A percentile compares a stretch with the other conserved stretches of the same genome.
phyloP scores from a whole-genome alignment of 2,329 filamentous ascomycete genomes.

The Diplodia intermedia region DNA sequence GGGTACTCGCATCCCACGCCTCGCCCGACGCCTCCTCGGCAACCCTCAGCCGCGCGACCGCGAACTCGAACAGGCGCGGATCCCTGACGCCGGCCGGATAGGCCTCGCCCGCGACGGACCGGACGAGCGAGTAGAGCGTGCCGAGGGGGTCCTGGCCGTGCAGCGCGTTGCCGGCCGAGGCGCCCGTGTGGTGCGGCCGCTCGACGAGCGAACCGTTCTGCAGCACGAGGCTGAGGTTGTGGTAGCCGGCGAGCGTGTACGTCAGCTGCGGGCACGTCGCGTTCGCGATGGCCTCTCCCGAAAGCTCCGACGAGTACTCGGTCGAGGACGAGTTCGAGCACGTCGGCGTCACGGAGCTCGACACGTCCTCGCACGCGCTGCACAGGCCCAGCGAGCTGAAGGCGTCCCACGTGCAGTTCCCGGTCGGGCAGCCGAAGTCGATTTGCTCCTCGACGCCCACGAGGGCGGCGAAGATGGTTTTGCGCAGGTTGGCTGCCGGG shows the following conservation, averaged over 20 bases:
- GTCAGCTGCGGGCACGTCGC: slow-evolving; percentile 14
- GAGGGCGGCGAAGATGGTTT: slow-evolving; percentile 28
- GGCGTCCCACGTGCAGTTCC: slow-evolving; percentile 33
- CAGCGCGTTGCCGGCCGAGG: neutral
- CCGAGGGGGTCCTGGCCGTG: neutral
- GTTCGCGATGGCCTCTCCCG: neutral
- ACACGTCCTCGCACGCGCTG: slow-evolving; percentile 26
- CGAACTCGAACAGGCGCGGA: slow-evolving; percentile 16
- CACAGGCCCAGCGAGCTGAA: slow-evolving; percentile 33
- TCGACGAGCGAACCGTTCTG: slow-evolving; percentile 9
- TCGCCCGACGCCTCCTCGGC: neutral
- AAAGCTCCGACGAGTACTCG: no score
- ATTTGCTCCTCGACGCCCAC: slow-evolving; percentile 21
- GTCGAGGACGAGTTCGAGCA: neutral
- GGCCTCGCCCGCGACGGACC: neutral
- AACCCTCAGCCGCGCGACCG: slow-evolving; percentile 1
- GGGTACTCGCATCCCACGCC: neutral
- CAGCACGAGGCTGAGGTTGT: slow-evolving; percentile 17
- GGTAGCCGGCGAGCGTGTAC: slow-evolving; percentile 12
- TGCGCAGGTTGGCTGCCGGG: slow-evolving; percentile 23
- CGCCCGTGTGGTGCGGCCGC: no score
- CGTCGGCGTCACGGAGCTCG: slow-evolving; percentile 8
- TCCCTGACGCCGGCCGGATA: slow-evolving; percentile 11
- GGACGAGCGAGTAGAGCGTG: slow-evolving; percentile 6
- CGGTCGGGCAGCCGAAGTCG: slow-evolving; percentile 30